Evolutionary conservation across 768 basidiomycete genomes (phyloP).

Genomic region (Russula virescens): DNA sequence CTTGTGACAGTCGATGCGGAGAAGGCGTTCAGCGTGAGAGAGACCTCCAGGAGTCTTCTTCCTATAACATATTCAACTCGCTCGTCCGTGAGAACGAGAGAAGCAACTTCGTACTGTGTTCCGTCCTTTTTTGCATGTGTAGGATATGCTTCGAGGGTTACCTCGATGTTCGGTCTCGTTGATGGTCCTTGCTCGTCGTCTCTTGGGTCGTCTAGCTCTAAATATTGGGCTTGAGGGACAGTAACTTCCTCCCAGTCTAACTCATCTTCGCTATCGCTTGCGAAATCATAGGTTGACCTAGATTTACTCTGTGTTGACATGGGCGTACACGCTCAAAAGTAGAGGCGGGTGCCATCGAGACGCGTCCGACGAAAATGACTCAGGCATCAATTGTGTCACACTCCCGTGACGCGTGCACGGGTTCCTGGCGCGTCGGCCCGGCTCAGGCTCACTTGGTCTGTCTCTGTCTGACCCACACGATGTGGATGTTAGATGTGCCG

Average conservation of each 20-base stretch:
- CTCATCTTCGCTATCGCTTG: constrained; percentile 18
- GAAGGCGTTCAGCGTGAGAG: constrained; percentile 60
- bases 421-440: background rate
- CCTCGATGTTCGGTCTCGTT: constrained; percentile 52
- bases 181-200: constrained; percentile 24
- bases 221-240: constrained; percentile 8
- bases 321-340: constrained; percentile 8
- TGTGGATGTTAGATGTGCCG: too few relatives aligned
- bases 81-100: background rate
- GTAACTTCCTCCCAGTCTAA: constrained; percentile 25
- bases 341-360: background rate
- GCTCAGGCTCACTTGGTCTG: too few relatives aligned
- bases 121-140: constrained; percentile 36
- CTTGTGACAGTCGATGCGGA: constrained; percentile 81
- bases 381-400: background rate
- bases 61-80: constrained; percentile 26
- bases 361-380: background rate
- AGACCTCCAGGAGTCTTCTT: constrained; percentile 36
- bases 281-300: background rate
- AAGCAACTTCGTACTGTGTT: constrained; percentile 40
- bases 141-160: constrained; percentile 52
- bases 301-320: constrained; percentile 7
- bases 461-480: too few relatives aligned
- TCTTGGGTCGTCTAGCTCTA: constrained; percentile 10
- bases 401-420: background rate